Conservation (phyloP, 2,329 filamentous ascomycete species). For the Cercospora brassicicola region DNA sequence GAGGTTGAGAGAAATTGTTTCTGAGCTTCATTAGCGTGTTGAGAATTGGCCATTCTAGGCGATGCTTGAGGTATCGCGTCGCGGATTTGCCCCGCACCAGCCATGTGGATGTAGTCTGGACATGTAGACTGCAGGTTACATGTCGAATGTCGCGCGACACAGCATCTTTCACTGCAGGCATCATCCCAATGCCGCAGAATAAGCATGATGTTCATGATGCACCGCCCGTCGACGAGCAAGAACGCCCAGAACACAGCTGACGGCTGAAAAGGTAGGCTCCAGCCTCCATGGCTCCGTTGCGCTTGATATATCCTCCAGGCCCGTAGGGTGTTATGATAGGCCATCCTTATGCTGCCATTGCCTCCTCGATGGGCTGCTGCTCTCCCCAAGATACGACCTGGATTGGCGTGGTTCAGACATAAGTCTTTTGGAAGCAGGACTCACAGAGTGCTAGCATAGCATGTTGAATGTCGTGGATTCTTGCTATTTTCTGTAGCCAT, state of each 20-base stretch:
- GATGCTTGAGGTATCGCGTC: neutral
- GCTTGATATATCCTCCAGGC: neutral
- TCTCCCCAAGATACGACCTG: neutral
- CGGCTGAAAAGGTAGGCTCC: neutral
- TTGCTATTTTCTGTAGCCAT: neutral
- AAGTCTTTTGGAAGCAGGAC: neutral
- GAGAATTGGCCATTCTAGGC: constrained; percentile 1
- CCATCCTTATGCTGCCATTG: neutral
- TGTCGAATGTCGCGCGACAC: neutral
- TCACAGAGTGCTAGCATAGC: neutral
- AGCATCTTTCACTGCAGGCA: neutral
- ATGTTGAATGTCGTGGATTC: neutral
- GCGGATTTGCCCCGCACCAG: neutral
- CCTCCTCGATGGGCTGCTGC: neutral
- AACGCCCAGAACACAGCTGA: neutral
- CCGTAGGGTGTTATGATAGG: neutral
- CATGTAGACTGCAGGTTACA: neutral
- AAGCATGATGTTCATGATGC: neutral
- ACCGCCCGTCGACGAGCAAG: neutral
- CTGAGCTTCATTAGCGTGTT: constrained; percentile 7
- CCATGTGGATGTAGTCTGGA: neutral
- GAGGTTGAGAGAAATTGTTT: neutral
- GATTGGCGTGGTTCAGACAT: neutral
- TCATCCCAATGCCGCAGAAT: neutral
- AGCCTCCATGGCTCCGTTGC: neutral